phyloP scores from a whole-genome alignment of 495 filamentous ascomycete species.

The Penicillium waksmanii region DNA sequence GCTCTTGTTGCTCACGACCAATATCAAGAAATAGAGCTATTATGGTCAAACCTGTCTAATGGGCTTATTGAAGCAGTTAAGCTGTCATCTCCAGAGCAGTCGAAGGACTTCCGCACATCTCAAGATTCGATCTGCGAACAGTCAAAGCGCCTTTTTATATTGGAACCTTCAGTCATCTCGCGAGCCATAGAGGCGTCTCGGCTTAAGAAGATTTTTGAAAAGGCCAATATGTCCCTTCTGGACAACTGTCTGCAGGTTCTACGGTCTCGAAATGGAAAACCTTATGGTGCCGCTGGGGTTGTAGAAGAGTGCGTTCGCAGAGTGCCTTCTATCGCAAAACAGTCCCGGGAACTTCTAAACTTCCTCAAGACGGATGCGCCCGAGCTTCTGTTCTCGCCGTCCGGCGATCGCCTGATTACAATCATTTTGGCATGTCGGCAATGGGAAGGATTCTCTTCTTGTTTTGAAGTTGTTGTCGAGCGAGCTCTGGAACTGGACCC shows the following conservation, averaged over 20 bases:
- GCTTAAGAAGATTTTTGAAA: constrained; percentile 30
- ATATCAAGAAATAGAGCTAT: constrained; percentile 36
- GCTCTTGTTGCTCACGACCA: constrained; percentile 31
- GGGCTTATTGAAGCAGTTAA: constrained; percentile 63
- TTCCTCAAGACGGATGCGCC: constrained; percentile 55
- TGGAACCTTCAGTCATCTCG: constrained; percentile 54
- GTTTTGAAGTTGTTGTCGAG: constrained; percentile 45
- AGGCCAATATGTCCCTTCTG: constrained; percentile 44
- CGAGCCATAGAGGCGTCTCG: constrained; percentile 25
- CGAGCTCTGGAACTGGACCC: constrained; percentile 41
- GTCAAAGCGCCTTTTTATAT: constrained; percentile 62
- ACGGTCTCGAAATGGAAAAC: constrained; percentile 71
- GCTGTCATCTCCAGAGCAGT: constrained; percentile 75
- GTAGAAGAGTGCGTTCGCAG: constrained; percentile 54
- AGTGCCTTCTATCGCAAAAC: constrained; percentile 44
- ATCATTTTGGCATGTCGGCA: constrained; percentile 44
- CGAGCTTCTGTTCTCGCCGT: constrained; percentile 57
- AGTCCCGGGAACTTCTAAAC: constrained; percentile 36
- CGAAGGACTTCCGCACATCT: constrained; percentile 71
- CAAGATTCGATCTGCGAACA: constrained; percentile 66
- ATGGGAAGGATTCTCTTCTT: constrained; percentile 45
- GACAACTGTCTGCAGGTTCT: constrained; percentile 54
- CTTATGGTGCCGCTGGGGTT: constrained; percentile 74
- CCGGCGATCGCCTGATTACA: constrained; percentile 49
- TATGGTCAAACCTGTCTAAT: constrained; percentile 60